phyloP scores from a whole-genome alignment of 2,329 filamentous ascomycete species.

The Teratosphaeria pseudoeucalypti region DNA sequence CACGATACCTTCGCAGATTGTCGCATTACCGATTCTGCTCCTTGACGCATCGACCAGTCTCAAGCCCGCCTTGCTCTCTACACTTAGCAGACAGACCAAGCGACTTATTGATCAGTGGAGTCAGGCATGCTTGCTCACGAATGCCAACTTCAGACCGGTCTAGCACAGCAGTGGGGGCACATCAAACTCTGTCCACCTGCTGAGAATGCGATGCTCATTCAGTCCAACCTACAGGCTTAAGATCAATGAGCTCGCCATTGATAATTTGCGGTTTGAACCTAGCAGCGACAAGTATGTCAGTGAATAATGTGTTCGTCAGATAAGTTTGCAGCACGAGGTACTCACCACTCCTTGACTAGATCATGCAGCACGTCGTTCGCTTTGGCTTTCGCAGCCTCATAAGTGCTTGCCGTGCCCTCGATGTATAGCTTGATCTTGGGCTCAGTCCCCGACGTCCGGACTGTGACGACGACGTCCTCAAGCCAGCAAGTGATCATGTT shows the following conservation, averaged over 20 bases:
- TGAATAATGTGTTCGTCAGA: background rate
- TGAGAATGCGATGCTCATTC: background rate
- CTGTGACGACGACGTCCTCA: conserved; percentile 24
- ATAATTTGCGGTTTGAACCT: background rate
- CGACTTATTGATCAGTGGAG: no score
- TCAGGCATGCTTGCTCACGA: no score
- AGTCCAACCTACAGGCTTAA: background rate
- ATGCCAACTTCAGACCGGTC: no score
- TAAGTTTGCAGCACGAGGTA: background rate
- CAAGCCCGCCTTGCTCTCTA: no score
- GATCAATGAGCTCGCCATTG: background rate
- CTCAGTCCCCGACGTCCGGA: conserved; percentile 46
- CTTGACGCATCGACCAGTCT: no score
- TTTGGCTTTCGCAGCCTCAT: conserved; percentile 31
- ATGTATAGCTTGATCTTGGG: conserved; percentile 56
- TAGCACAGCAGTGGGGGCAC: no score
- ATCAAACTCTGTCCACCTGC: no score
- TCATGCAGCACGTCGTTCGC: conserved; percentile 37
- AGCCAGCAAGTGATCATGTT: conserved; percentile 57
- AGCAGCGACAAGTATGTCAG: background rate
- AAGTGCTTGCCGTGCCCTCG: conserved; percentile 35
- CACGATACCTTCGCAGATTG: no score
- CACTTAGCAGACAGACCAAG: no score
- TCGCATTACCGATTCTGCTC: no score
- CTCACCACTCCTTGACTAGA: conserved; percentile 39